These are phyloP conservation scores for Ilyonectria mors-panacis DNA, from an alignment of 2,329 filamentous ascomycete genomes.

Conservation along the genomic window DNA sequence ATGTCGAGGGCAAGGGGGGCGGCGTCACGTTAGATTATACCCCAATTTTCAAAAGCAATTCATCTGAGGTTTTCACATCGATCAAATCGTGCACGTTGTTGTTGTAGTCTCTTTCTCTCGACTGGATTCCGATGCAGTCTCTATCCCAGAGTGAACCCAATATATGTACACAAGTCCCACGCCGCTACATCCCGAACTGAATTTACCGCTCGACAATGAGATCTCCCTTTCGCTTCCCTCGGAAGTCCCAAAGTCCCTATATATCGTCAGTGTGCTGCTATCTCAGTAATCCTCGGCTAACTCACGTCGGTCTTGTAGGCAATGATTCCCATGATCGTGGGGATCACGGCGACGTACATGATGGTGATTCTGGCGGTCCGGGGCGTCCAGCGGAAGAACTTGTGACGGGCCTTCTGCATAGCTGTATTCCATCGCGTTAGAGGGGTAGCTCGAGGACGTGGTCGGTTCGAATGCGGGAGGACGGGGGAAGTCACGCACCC, in stretches of 20 bases:
- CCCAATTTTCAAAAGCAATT: constrained; percentile 37
- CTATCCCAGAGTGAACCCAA: constrained; percentile 47
- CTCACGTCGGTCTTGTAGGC: constrained; percentile 90
- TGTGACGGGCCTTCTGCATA: constrained; percentile 87
- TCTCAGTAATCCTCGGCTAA: constrained; percentile 44
- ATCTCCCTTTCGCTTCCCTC: constrained; percentile 91
- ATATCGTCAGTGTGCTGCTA: constrained; percentile 40
- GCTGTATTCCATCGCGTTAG: constrained; percentile 66
- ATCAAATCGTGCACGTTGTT: constrained; percentile 3
- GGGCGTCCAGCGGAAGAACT: constrained; percentile 95
- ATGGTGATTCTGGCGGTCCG: constrained; percentile 86
- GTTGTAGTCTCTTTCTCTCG: constrained; percentile 34
- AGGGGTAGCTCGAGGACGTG: constrained; percentile 3
- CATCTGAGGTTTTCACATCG: constrained; percentile 29
- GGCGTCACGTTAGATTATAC: constrained; percentile 48
- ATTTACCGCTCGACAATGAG: constrained; percentile 82
- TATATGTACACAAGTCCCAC: constrained; percentile 61
- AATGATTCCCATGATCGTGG: constrained; percentile 77
- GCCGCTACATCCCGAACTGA: constrained; percentile 22
- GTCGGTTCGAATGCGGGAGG: constrained; percentile 30
- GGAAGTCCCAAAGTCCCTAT: constrained; percentile 88
- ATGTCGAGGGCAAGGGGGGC: constrained; percentile 9
- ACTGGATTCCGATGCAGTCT: constrained; percentile 42
- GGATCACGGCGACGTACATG: constrained; percentile 82
- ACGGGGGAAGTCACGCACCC: constrained; percentile 51